These are phyloP conservation scores for Teratosphaeriaceae sp. DNA, from an alignment of 2,329 filamentous ascomycete genomes.

Conservation along the genomic window DNA sequence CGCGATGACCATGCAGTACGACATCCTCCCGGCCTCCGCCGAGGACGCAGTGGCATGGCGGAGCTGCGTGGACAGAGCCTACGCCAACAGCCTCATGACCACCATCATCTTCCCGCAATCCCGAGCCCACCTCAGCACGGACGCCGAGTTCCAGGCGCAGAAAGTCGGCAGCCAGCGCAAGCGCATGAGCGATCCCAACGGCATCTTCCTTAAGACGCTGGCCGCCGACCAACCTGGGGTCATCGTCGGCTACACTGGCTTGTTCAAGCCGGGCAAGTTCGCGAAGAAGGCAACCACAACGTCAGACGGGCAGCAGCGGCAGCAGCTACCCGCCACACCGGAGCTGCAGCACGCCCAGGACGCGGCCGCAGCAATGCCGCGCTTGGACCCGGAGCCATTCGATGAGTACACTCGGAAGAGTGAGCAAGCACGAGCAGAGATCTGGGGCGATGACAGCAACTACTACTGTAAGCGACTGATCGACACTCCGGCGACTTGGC, in stretches of 20 bases:
- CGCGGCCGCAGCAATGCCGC: not conserved
- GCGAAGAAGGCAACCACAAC: not conserved
- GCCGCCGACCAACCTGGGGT: not conserved
- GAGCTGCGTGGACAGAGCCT: not conserved
- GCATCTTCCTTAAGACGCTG: slow-evolving; percentile 1
- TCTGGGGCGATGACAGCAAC: slow-evolving; percentile 3
- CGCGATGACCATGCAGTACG: not conserved
- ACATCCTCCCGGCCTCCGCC: not conserved
- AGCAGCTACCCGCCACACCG: not conserved
- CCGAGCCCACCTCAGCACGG: slow-evolving; percentile 1
- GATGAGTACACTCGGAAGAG: not conserved
- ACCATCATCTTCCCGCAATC: not conserved
- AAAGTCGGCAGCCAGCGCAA: not conserved
- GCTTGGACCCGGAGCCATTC: slow-evolving; percentile 4
- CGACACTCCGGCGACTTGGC: not conserved
- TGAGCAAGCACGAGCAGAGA: slow-evolving; percentile 2
- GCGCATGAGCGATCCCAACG: not conserved
- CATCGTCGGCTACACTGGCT: slow-evolving; percentile 7
- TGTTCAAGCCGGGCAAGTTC: slow-evolving; percentile 2
- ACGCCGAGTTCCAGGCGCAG: slow-evolving; percentile 1
- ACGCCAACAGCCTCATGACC: not conserved
- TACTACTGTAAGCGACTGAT: slow-evolving; percentile 6
- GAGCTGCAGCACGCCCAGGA: not conserved
- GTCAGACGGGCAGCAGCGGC: not conserved
- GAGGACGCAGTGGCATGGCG: slow-evolving; percentile 1